Evolutionary conservation across 306 rosid species (phyloP).

Genomic region (Cicer yamashitae): DNA sequence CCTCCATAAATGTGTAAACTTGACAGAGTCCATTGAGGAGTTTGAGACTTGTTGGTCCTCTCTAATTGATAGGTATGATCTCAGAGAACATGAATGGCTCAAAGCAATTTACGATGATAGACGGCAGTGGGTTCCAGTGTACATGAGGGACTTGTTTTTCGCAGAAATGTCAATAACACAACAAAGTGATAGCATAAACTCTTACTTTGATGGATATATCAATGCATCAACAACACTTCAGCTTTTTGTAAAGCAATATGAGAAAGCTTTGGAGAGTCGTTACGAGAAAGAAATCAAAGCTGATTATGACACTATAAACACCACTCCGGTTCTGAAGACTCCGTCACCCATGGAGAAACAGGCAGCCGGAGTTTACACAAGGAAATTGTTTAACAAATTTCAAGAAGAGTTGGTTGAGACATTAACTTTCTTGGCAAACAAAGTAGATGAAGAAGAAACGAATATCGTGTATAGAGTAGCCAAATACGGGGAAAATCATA

Average conservation of each 20-base stretch:
- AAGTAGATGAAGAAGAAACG: constrained; percentile 43
- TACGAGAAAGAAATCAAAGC: constrained; percentile 50
- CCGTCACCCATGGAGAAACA: constrained; percentile 55
- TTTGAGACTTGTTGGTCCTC: constrained; percentile 48
- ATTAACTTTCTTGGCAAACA: constrained; percentile 50
- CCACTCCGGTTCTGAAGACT: constrained; percentile 46
- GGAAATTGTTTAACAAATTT: constrained; percentile 45
- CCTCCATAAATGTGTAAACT: constrained; percentile 47
- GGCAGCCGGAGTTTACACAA: constrained; percentile 49
- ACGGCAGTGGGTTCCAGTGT: constrained; percentile 52
- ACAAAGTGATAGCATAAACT: constrained; percentile 50
- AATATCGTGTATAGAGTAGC: constrained; percentile 42
- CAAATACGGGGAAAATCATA: constrained; percentile 46
- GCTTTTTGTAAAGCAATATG: constrained; percentile 48
- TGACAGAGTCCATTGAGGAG: constrained; percentile 48
- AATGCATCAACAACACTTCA: constrained; percentile 53
- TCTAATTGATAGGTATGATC: constrained; percentile 43
- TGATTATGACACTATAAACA: constrained; percentile 49
- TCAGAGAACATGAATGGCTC: constrained; percentile 47
- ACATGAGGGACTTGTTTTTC: constrained; percentile 48
- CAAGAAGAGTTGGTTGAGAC: constrained; percentile 52
- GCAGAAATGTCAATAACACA: constrained; percentile 54
- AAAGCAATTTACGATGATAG: constrained; percentile 44
- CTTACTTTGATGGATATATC: constrained; percentile 50
- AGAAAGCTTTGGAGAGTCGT: constrained; percentile 51